phyloP scores from a whole-genome alignment of 164 flowering plant genomes.

The Houttuynia cordata region DNA sequence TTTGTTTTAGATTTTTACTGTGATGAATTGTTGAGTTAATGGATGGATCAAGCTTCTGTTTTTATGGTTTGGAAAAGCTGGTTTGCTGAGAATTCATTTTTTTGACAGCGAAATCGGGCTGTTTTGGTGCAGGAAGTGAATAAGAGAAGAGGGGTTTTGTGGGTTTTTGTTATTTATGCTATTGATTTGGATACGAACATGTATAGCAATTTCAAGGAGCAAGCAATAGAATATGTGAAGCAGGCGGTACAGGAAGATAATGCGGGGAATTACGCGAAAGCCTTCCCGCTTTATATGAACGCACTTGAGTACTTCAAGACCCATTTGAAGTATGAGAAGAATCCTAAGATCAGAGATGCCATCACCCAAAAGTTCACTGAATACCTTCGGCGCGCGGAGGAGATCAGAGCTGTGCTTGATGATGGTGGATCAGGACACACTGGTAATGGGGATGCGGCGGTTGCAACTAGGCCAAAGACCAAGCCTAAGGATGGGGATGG shows the following conservation, averaged over 20 bases:
- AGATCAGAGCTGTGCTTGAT: conserved; percentile 84
- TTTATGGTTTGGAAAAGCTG: too few species aligned
- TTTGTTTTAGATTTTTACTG: too few species aligned
- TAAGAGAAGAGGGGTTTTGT: too few species aligned
- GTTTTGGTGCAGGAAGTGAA: too few species aligned
- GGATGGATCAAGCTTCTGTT: too few species aligned
- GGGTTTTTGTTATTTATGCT: too few species aligned
- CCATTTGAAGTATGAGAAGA: conserved; percentile 93
- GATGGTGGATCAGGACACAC: conserved; percentile 66
- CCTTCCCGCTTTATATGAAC: conserved; percentile 92
- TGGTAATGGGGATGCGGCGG: conserved; percentile 71
- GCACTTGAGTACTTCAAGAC: conserved; percentile 92
- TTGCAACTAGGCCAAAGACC: conserved; percentile 64
- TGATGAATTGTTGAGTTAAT: too few species aligned
- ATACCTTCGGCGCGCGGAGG: conserved; percentile 94
- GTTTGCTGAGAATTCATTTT: too few species aligned
- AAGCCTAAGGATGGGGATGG: conserved; percentile 66
- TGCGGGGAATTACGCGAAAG: conserved; percentile 86
- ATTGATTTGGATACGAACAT: conserved; percentile 18
- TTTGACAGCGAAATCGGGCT: too few species aligned
- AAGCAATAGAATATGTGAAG: conserved; percentile 89
- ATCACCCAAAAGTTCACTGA: conserved; percentile 93
- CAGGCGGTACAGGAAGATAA: conserved; percentile 96
- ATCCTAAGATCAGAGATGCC: conserved; percentile 85
- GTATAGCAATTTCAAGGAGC: conserved; percentile 99